Conservation (phyloP, 2,329 filamentous ascomycete species). For the Pseudogymnoascus sp. region DNA sequence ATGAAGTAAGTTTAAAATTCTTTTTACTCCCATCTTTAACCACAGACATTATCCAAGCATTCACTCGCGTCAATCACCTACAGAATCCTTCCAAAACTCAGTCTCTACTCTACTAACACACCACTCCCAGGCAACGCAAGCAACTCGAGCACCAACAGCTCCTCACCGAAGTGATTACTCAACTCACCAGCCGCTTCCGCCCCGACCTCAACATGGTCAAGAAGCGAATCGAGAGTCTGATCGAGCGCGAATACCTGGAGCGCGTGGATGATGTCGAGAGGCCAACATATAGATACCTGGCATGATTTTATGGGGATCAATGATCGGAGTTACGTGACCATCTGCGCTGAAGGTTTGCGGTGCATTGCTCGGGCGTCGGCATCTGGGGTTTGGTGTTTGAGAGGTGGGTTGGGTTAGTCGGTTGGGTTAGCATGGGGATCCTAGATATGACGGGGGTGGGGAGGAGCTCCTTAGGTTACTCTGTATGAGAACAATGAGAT, state of each 20-base stretch:
- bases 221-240: slow-evolving; percentile 71
- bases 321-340: slow-evolving; percentile 4
- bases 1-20: slow-evolving; percentile 65
- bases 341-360: neutral
- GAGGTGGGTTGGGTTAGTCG: neutral
- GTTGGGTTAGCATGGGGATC: neutral
- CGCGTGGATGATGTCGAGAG: slow-evolving; percentile 59
- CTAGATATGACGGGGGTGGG: neutral
- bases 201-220: slow-evolving; percentile 74
- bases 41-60: neutral
- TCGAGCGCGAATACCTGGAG: slow-evolving; percentile 72
- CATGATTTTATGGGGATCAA: slow-evolving; percentile 39
- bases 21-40: neutral
- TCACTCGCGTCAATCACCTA: neutral
- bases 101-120: slow-evolving; percentile 28
- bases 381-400: slow-evolving; percentile 9
- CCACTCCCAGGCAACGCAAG: slow-evolving; percentile 61
- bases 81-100: neutral
- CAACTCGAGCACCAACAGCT: slow-evolving; percentile 63
- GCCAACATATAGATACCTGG: slow-evolving; percentile 65
- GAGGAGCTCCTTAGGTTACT: neutral
- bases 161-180: slow-evolving; percentile 64
- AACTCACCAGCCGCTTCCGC: slow-evolving; percentile 63
- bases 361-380: neutral
- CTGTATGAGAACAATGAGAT: slow-evolving; percentile 3